phyloP scores from a whole-genome alignment of 2,329 filamentous ascomycete genomes.

The Fusarium tuaranense region DNA sequence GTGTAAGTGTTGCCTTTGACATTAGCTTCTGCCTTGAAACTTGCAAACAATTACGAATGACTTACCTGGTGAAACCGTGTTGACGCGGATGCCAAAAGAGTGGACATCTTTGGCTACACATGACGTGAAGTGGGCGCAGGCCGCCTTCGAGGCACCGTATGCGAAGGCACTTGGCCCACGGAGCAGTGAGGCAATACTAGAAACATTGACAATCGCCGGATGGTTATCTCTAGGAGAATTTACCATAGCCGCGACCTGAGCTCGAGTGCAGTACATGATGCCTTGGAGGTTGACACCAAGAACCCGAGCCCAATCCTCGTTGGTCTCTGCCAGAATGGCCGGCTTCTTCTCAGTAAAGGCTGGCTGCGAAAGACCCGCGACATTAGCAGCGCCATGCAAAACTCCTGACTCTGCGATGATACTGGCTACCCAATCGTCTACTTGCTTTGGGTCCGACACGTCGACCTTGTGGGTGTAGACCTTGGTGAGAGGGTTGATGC shows the following conservation, averaged over 20 bases:
- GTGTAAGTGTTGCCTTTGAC: neutral
- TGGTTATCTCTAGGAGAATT: neutral
- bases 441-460: neutral
- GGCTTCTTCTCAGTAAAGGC: neutral
- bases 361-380: neutral
- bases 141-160: neutral
- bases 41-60: no score
- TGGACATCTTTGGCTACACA: neutral
- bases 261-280: constrained; percentile 9
- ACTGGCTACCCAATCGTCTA: neutral
- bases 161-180: neutral
- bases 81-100: neutral
- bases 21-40: neutral
- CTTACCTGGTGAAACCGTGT: neutral
- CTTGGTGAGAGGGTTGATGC: neutral
- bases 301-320: constrained; percentile 5
- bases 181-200: neutral
- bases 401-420: neutral
- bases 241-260: constrained; percentile 1
- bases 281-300: constrained; percentile 3
- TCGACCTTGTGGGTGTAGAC: neutral
- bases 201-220: neutral
- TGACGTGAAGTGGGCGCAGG: neutral
- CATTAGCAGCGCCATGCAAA: neutral
- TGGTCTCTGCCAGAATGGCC: neutral